These are phyloP conservation scores for Coniella vitis DNA, from an alignment of 2,329 filamentous ascomycete genomes.

Conservation along the genomic window DNA sequence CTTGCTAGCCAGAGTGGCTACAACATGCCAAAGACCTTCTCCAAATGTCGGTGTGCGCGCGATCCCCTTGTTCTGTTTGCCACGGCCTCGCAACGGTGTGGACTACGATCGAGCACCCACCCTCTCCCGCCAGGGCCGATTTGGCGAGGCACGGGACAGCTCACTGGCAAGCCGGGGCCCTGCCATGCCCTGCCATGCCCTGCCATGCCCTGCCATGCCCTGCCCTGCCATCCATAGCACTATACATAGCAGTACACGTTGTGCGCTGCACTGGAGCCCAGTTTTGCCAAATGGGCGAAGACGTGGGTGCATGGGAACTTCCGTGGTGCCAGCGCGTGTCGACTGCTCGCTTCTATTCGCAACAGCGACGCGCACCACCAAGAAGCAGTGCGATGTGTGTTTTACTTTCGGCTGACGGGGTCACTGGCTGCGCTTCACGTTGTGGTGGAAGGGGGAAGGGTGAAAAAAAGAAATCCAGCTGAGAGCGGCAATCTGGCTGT, in stretches of 20 bases:
- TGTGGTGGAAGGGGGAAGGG: not conserved
- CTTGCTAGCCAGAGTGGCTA: not conserved
- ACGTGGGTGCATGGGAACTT: not conserved
- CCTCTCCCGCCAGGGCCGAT: not conserved
- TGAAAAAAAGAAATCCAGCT: not conserved
- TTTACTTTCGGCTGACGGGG: too few species aligned
- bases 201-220: too few species aligned
- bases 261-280: too few species aligned
- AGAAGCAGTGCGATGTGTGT: too few species aligned
- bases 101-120: not conserved
- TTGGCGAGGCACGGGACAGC: not conserved
- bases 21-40: not conserved
- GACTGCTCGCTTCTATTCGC: too few species aligned
- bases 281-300: too few species aligned
- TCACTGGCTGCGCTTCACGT: too few species aligned
- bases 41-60: slow-evolving; percentile 16
- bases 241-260: too few species aligned
- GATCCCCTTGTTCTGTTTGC: slow-evolving; percentile 1
- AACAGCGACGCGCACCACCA: too few species aligned
- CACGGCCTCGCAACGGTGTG: not conserved
- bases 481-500: not conserved
- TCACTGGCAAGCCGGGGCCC: not conserved
- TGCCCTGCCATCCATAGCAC: too few species aligned
- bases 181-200: too few species aligned
- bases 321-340: not conserved